Evolutionary conservation across 116 monocot species (phyloP), one percentile per base, ranked within the genome.

Genomic region (Cymodocea nodosa): DNA sequence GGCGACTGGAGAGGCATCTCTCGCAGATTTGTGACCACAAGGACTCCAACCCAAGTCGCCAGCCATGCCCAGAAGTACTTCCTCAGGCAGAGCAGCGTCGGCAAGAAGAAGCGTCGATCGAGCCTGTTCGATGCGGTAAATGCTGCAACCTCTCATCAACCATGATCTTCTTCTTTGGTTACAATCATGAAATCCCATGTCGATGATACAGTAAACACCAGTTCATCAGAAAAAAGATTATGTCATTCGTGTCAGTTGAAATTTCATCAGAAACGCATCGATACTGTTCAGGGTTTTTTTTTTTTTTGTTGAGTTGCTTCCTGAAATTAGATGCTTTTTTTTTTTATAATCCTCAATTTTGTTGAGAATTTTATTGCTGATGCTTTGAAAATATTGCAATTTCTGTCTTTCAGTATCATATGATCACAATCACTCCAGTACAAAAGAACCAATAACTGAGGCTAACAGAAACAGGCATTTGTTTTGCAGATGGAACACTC

Each of bases 31-130:
- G 89, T 94, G 16, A 64, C 72, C 25, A 78, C 89, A 30, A 94
- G 89, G 53, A 94, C 86, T 4, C 89, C 94, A 39, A 94, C 89
- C 0, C 93, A 93, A 75, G 93, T 93, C 8, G 93, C 93, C 4
- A 93, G 93, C 61, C 93, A 93, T 69, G 93, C 93, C 49, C 93
- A 93, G 72, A 93, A 93, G 60, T 89, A 87, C 61, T 93, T 93
- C 51, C 78, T 93, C 17, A 84, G 93, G 69, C 85, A 86, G 62
- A 86, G 35, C 68, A 74, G 73, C 74, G 60, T 76, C 35, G 78
- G 73, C 78, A 84, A 86, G 60, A 93, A 82, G 79, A 89, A 82
- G 36, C 77, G 89, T n/a, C 80, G 89, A 18, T 75, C 83, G 0
- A 93, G 93, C 71, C 89, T 89, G 36, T 85, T 89, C 62, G 93